Conservation (phyloP, 2,329 filamentous ascomycete genomes). For the Colletotrichum godetiae region DNA sequence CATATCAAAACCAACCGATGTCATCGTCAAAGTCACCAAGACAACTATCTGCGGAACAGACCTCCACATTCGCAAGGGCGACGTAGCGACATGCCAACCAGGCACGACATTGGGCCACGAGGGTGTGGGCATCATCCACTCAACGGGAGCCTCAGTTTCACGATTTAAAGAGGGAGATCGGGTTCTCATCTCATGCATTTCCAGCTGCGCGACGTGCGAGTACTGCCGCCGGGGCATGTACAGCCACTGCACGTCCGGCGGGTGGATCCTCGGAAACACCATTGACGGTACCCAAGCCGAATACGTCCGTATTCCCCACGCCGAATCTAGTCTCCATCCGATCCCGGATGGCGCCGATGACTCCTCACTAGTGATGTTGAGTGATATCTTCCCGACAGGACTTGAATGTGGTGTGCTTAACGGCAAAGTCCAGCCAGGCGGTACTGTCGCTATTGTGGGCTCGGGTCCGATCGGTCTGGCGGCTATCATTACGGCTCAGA, state of each 20-base stretch:
- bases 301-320: conserved; percentile 72
- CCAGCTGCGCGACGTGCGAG: conserved; percentile 59
- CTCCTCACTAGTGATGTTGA: conserved; percentile 61
- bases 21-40: conserved; percentile 48
- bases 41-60: conserved; percentile 50
- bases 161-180: conserved; percentile 50
- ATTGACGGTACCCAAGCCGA: conserved; percentile 66
- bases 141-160: conserved; percentile 48
- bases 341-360: conserved; percentile 61
- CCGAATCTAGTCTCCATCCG: conserved; percentile 73
- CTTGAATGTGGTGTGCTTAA: conserved; percentile 69
- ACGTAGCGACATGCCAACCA: conserved; percentile 28
- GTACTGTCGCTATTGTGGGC: conserved; percentile 72
- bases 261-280: conserved; percentile 65
- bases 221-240: conserved; percentile 63
- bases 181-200: conserved; percentile 49
- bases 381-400: conserved; percentile 59
- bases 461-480: conserved; percentile 73
- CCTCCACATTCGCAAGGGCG: conserved; percentile 48
- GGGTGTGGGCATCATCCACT: conserved; percentile 51
- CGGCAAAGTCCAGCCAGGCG: conserved; percentile 68
- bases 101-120: conserved; percentile 51
- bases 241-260: conserved; percentile 63
- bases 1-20: conserved; percentile 42
- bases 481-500: conserved; percentile 46